A percentile compares a stretch with the other conserved stretches of the same genome.
Conservation (phyloP, 257 asterid species). For the Nicotiana obtusifolia region DNA sequence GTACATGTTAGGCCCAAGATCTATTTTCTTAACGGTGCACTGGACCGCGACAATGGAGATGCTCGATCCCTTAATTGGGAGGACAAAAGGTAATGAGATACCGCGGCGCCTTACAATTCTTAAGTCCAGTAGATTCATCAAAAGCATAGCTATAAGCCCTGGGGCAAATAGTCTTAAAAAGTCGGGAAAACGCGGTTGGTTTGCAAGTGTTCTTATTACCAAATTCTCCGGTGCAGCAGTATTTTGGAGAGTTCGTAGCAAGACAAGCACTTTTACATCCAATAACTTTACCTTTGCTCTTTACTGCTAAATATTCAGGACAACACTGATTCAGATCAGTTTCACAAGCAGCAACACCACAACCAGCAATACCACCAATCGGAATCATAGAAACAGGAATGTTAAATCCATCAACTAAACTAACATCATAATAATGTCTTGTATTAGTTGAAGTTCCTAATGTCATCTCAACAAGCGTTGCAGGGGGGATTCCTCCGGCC, state of each 20-base stretch:
- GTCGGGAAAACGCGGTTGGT: conserved; percentile 35
- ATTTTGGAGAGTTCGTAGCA: conserved; percentile 34
- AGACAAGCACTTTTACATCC: conserved; percentile 70
- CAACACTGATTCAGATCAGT: conserved; percentile 50
- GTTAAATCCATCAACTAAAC: conserved; percentile 79
- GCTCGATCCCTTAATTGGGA: conserved; percentile 16
- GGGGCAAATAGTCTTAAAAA: conserved; percentile 66
- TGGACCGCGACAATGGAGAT: not conserved
- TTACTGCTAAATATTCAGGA: conserved; percentile 44
- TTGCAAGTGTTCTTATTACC: conserved; percentile 31
- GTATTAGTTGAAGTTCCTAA: conserved; percentile 43
- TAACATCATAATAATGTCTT: conserved; percentile 68
- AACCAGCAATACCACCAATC: conserved; percentile 35
- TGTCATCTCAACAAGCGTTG: conserved; percentile 73
- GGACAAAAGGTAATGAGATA: conserved; percentile 68
- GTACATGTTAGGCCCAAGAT: not conserved
- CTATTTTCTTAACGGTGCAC: not conserved
- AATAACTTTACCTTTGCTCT: conserved; percentile 39
- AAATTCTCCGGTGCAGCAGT: conserved; percentile 55
- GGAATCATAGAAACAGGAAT: conserved; percentile 65
- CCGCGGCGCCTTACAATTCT: conserved; percentile 46
- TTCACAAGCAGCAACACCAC: conserved; percentile 75
- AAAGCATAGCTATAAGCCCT: conserved; percentile 54
- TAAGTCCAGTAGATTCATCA: conserved; percentile 51
- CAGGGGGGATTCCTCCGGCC: conserved; percentile 56